A percentile compares a stretch with the other conserved stretches of the same genome.
Conservation (phyloP, 805 yeast species). For the Cyberlindnera japonica region DNA sequence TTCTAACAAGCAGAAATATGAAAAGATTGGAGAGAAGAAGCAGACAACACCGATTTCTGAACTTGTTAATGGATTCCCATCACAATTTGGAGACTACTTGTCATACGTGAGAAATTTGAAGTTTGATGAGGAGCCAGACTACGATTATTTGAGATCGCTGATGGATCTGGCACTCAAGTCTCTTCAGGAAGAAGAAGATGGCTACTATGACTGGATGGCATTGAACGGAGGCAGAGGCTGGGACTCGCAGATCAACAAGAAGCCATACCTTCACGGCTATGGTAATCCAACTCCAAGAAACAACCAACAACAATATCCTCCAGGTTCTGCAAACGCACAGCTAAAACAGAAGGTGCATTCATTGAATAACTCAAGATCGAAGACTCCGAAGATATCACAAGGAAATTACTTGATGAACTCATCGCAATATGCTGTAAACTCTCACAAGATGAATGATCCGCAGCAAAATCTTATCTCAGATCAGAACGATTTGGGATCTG, state of each 20-base stretch:
- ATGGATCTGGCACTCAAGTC: conserved; percentile 75
- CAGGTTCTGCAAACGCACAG: conserved; percentile 9
- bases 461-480: conserved; percentile 25
- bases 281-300: conserved; percentile 82
- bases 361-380: conserved; percentile 26
- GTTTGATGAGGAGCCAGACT: conserved; percentile 94
- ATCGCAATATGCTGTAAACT: conserved; percentile 25
- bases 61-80: conserved; percentile 68
- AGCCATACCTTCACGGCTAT: conserved; percentile 92
- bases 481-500: conserved; percentile 23
- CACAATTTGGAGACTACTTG: conserved; percentile 89
- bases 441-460: conserved; percentile 24
- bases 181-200: conserved; percentile 71
- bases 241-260: conserved; percentile 86
- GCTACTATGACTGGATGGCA: conserved; percentile 97
- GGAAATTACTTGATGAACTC: conserved; percentile 26
- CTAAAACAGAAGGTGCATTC: conserved; percentile 29
- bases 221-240: conserved; percentile 94
- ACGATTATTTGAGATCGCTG: conserved; percentile 76
- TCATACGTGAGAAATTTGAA: conserved; percentile 82
- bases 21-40: conserved; percentile 95
- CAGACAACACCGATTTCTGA: conserved; percentile 84
- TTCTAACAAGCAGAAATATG: conserved; percentile 95
- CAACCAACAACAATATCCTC: conserved; percentile 21
- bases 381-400: conserved; percentile 25